Evolutionary conservation across 495 filamentous ascomycete species (phyloP).

Genomic region (Cercophora scortea): DNA sequence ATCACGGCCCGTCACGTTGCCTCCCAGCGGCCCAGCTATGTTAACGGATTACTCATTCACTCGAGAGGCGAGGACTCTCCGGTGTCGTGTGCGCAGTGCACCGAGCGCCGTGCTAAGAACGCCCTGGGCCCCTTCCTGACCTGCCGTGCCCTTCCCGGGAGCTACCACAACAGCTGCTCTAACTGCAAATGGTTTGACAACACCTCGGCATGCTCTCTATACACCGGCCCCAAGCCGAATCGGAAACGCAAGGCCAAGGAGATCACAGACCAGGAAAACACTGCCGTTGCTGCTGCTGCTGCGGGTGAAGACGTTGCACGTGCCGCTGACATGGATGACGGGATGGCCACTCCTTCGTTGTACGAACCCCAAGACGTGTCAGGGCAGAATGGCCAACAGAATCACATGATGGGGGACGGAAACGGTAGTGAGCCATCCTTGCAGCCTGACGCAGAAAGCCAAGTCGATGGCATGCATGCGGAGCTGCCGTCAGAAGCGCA

Average conservation of each 20-base stretch:
- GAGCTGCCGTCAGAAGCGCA: too few relatives aligned
- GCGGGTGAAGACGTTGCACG: too few relatives aligned
- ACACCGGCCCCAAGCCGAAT: slow-evolving; percentile 26
- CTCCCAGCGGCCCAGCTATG: slow-evolving; percentile 26
- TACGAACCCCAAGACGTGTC: too few relatives aligned
- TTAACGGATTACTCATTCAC: slow-evolving; percentile 28
- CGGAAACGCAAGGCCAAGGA: slow-evolving; percentile 27
- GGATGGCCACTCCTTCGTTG: too few relatives aligned
- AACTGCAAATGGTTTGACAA: slow-evolving; percentile 34
- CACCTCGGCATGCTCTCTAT: slow-evolving; percentile 23
- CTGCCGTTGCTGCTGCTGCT: too few relatives aligned
- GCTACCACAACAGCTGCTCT: slow-evolving; percentile 26
- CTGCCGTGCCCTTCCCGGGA: slow-evolving; percentile 19
- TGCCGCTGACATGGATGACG: too few relatives aligned
- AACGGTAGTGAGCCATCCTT: too few relatives aligned
- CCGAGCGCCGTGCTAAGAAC: slow-evolving; percentile 17
- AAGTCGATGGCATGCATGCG: too few relatives aligned
- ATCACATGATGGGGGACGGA: too few relatives aligned
- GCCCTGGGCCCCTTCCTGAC: slow-evolving; percentile 23
- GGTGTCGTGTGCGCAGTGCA: slow-evolving; percentile 15
- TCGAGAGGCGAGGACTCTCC: slow-evolving; percentile 21
- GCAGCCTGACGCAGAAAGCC: too few relatives aligned
- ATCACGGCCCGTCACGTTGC: slow-evolving; percentile 27
- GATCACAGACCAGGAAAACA: too few relatives aligned
- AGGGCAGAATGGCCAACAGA: too few relatives aligned